Base-by-base conservation (phyloP, 2,329 filamentous ascomycete genomes). In the Neoarthrinium moseri region DNA sequence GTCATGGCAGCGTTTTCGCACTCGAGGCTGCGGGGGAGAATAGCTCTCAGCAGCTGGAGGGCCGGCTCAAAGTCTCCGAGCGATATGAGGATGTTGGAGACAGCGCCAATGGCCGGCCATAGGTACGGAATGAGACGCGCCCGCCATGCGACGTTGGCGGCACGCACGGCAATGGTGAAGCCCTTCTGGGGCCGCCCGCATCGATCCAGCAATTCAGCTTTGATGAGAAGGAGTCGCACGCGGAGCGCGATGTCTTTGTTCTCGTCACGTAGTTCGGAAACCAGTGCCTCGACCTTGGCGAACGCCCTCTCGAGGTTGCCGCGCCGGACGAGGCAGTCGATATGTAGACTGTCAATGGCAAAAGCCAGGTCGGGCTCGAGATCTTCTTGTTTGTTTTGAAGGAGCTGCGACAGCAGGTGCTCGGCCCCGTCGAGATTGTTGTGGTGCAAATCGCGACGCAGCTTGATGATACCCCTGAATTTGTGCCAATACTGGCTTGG, bases 11-110 rank as follows among this genome's bases (percentile, higher is more conserved):
- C 71, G 37, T 86, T 80, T 42, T 84, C 81, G 41, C 81, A 81
- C 64, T 95, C 89, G 2, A 95, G 72, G 18, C 87, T 81, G 51
- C 90, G 84, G 4, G 91, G 91, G 49, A 95, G 74, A 7, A 88
- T 75, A 1, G 82, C 82, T 42, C 81, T 72, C 4, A 95, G 67
- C 21, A 96, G 70, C 34, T 80, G 72, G 4, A 69, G 70, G 0
- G 87, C 84, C 1, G 84, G 83, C 10, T 75, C 74, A 53, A 87
- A 95, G 56, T 95, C 89, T 10, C 76, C 75, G 15, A 92, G 67
- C 0, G 80, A 80, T 36, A 85, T 78, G 1, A 96, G 71, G 15
- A 95, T 83, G 15, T 78, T 80, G 3, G 83, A 78, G 1, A 96
- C 62, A 0, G 80, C 74, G 1, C 81, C 83, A 2, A 89, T 75